phyloP scores from a whole-genome alignment of 163 green algal genomes.

The Scenedesmus sp. region DNA sequence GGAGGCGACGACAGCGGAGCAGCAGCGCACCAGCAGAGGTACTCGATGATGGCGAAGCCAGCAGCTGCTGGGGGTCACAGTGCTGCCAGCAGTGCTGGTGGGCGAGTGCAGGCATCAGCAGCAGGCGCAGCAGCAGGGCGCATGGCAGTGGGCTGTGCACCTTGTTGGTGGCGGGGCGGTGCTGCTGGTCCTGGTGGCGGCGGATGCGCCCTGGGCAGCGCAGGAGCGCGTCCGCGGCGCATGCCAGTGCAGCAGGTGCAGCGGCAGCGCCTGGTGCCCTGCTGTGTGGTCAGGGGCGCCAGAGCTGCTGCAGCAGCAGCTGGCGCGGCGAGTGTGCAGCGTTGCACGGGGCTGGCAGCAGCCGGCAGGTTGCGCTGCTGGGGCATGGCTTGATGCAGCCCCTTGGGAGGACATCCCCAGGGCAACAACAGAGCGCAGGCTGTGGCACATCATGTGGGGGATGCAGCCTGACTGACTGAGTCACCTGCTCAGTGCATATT shows the following conservation, averaged over 20 bases:
- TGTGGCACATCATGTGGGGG: no score
- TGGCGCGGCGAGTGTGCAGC: background rate
- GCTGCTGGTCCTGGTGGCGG: no score
- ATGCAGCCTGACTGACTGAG: no score
- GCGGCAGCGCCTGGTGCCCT: background rate
- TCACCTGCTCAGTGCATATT: no score
- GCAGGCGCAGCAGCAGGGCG: background rate
- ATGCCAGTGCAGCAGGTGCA: conserved; percentile 2
- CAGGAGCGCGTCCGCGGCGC: background rate
- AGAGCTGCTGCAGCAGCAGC: background rate
- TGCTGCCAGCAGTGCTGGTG: background rate
- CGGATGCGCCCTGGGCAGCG: background rate
- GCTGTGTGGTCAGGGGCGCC: background rate
- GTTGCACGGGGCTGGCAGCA: background rate
- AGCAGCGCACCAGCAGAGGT: background rate
- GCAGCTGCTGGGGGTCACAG: no score
- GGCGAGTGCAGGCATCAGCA: background rate
- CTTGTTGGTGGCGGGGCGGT: no score
- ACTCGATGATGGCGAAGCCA: background rate
- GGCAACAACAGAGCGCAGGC: no score
- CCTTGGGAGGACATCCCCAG: background rate
- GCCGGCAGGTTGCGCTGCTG: background rate
- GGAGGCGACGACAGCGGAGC: background rate
- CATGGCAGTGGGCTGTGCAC: background rate
- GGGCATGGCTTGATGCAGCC: background rate